A percentile compares a stretch with the other conserved stretches of the same genome.
Evolutionary conservation across 148 eudicot species (phyloP).

Genomic region (Rhododendron ovatum): DNA sequence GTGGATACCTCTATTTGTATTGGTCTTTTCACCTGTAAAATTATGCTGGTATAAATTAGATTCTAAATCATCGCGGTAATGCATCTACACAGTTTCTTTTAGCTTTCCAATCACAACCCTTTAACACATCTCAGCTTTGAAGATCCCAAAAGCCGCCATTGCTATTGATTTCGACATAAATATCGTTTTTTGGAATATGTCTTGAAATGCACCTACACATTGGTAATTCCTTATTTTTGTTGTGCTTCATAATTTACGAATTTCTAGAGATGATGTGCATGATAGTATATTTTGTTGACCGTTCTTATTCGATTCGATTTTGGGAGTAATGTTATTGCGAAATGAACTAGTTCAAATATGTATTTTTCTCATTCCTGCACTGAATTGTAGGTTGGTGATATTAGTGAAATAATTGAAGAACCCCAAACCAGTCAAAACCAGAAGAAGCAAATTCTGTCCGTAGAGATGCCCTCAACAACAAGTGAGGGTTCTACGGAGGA

Average conservation of each 20-base stretch:
- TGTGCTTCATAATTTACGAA: background rate
- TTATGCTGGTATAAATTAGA: background rate
- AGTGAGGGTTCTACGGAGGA: constrained; percentile 39
- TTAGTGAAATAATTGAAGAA: constrained; percentile 75
- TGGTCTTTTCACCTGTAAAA: background rate
- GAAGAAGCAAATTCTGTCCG: constrained; percentile 27
- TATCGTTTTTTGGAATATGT: background rate
- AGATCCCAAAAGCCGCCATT: background rate
- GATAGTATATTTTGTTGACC: background rate
- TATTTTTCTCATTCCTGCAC: background rate
- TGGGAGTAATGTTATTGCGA: background rate
- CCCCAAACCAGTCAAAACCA: constrained; percentile 21
- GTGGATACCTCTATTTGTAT: background rate
- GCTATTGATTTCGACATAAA: background rate
- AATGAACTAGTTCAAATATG: background rate
- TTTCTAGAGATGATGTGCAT: background rate
- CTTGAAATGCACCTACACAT: background rate
- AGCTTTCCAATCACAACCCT: background rate
- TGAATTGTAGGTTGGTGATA: constrained; percentile 40
- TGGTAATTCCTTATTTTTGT: background rate
- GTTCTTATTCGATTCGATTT: background rate
- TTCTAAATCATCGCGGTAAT: background rate
- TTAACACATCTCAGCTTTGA: background rate
- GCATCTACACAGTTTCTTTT: background rate
- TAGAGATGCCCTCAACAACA: constrained; percentile 49